Conservation (phyloP, 2,329 filamentous ascomycete genomes). For the Pseudocercospora macadamiae region DNA sequence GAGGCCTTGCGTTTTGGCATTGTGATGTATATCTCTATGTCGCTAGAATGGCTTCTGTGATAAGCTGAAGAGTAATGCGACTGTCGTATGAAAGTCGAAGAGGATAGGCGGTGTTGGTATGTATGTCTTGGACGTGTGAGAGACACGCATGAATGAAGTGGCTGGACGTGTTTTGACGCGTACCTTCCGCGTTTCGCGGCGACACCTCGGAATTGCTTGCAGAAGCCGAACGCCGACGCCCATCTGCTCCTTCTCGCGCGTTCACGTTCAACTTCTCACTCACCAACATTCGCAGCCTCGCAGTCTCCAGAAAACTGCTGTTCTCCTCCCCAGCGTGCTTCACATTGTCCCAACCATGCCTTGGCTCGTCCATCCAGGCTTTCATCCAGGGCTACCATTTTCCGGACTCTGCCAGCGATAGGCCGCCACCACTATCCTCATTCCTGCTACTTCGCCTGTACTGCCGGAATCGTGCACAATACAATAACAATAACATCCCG, state of each 20-base stretch:
- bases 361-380: too few species aligned
- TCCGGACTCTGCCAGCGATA: too few species aligned
- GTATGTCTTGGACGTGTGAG: neutral
- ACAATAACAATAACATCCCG: too few species aligned
- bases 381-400: too few species aligned
- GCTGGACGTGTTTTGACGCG: conserved; percentile 1
- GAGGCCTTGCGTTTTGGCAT: conserved; percentile 38
- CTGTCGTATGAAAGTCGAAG: neutral
- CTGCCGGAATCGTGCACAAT: too few species aligned
- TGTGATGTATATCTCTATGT: conserved; percentile 61
- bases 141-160: conserved; percentile 1
- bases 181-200: neutral
- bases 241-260: neutral
- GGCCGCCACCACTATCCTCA: too few species aligned
- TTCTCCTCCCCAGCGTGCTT: too few species aligned
- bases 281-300: too few species aligned
- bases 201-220: neutral
- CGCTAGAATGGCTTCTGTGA: conserved; percentile 23
- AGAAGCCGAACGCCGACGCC: neutral
- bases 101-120: neutral
- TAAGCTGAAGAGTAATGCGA: conserved; percentile 10
- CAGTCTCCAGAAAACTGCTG: too few species aligned
- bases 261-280: neutral
- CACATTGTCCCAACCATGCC: too few species aligned
- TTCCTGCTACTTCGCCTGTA: too few species aligned